These are phyloP conservation scores for Taiozyma sp. DNA, from an alignment of 1,139 yeast species.

Conservation along the genomic window DNA sequence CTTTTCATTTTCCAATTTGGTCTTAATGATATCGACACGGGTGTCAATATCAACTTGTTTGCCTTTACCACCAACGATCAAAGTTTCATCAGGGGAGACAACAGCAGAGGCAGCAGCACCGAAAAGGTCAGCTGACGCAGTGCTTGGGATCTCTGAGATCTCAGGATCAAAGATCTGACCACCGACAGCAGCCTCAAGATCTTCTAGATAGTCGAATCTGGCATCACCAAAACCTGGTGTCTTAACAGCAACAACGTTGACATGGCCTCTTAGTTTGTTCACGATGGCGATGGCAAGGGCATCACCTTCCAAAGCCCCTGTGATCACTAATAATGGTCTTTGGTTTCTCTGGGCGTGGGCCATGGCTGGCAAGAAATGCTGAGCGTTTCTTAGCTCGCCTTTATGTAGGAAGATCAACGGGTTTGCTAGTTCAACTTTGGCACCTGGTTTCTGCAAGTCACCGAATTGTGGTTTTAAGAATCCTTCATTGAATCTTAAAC, in stretches of 20 bases:
- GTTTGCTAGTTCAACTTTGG: conserved; percentile 18
- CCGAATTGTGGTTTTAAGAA: conserved; percentile 23
- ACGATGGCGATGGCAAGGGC: conserved; percentile 23
- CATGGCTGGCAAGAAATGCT: conserved; percentile 22
- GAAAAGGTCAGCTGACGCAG: conserved; percentile 20
- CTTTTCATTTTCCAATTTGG: conserved; percentile 9
- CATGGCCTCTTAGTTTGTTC: conserved; percentile 23
- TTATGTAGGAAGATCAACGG: conserved; percentile 21
- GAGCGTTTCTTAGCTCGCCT: conserved; percentile 20
- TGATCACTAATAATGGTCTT: conserved; percentile 19
- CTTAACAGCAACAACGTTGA: conserved; percentile 20
- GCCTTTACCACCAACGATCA: conserved; percentile 19
- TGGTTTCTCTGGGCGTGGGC: conserved; percentile 20
- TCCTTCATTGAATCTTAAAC: conserved; percentile 23
- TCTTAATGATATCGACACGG: conserved; percentile 18
- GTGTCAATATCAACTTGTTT: conserved; percentile 4
- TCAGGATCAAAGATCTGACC: conserved; percentile 20
- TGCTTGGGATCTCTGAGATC: conserved; percentile 17
- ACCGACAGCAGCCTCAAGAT: conserved; percentile 21
- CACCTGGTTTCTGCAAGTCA: conserved; percentile 14
- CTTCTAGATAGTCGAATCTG: conserved; percentile 18
- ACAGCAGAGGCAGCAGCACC: conserved; percentile 22
- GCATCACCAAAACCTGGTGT: conserved; percentile 26
- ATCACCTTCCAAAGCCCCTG: conserved; percentile 23
- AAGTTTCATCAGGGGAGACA: conserved; percentile 18